phyloP scores from a whole-genome alignment of 2,329 filamentous ascomycete genomes.

The Gnomoniopsis sp. region DNA sequence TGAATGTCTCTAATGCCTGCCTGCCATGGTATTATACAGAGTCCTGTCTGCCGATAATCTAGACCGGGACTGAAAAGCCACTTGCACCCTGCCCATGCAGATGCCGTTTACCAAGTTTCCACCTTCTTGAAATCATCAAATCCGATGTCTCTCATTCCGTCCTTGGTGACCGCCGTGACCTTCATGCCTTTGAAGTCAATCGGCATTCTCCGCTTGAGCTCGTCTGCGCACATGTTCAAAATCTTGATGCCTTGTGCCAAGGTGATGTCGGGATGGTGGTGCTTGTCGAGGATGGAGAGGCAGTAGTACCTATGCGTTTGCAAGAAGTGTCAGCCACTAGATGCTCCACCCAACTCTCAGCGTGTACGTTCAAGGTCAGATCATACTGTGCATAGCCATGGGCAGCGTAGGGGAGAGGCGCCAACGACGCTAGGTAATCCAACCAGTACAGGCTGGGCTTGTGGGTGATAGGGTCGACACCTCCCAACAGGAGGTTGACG shows the following conservation, averaged over 20 bases:
- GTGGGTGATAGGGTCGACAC: constrained; percentile 86
- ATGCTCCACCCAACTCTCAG: not conserved
- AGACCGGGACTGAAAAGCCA: not conserved
- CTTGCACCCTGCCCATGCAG: constrained; percentile 5
- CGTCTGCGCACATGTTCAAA: constrained; percentile 90
- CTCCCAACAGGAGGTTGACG: constrained; percentile 92
- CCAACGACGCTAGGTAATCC: constrained; percentile 89
- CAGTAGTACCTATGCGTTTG: constrained; percentile 76
- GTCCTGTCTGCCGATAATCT: constrained; percentile 6
- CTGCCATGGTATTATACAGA: constrained; percentile 25
- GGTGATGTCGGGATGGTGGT: constrained; percentile 92
- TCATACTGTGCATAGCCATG: constrained; percentile 95
- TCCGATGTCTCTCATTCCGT: constrained; percentile 80
- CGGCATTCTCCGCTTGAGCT: constrained; percentile 92
- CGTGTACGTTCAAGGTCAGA: not conserved
- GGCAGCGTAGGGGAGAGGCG: constrained; percentile 87
- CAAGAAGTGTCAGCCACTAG: constrained; percentile 22
- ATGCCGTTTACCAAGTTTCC: constrained; percentile 48
- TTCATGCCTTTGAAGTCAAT: constrained; percentile 98
- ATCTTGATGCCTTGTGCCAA: constrained; percentile 90
- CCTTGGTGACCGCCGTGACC: constrained; percentile 93
- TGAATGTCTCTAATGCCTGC: constrained; percentile 14
- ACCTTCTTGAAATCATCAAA: constrained; percentile 79
- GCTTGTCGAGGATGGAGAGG: constrained; percentile 94
- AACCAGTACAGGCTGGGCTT: constrained; percentile 95